Evolutionary conservation across 331 rosid genomes (phyloP), one percentile per base, ranked within the genome.

Genomic region (Quercus lobata): DNA sequence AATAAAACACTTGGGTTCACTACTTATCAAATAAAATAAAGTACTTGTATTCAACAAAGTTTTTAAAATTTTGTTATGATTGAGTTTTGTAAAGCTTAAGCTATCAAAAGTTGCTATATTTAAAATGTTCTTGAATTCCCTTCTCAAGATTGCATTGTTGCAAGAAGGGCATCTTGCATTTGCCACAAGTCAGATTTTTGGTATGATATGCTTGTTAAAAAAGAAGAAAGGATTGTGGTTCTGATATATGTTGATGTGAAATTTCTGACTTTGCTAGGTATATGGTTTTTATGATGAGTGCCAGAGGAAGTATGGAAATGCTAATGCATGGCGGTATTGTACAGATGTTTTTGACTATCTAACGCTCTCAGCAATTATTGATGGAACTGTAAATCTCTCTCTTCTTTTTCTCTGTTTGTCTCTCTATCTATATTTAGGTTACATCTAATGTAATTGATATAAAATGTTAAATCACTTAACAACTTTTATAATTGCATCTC

Each of bases 261-360:
- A 37, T 30, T 66, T 72, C 32, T 15, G 10, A 61, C 32, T 76
- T 56, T 72, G 56, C 53, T 66, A 94, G 98, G 98, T 94, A 44
- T 94, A 94, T 86, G 98, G 98, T 41, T 94, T 94, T 83, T 94
- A 94, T 80, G 98, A 94, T 58, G 98, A 94, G 84, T 94, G 98
- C 89, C 98, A 94, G 84, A 91, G 98, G 83, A 94, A 94, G 97
- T 94, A 94, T 62, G 98, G 98, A 73, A 94, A 94, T 81, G 97
- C 98, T 41, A 94, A 94, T 88, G 98, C 97, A 25, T 94, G 98
- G 98, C 92, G 98, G 66, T 94, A 94, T 81, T 94, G 98, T 87
- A 94, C 98, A 80, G 98, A 94, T 82, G 98, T 92, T 84, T 94
- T 94, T 49, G 98, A 94, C 90, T 94, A 92, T 85, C 88, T 94